Evolutionary conservation across 768 basidiomycete species (phyloP), one percentile per base, ranked within the genome.

Genomic region (Rhizopogon sp.): DNA sequence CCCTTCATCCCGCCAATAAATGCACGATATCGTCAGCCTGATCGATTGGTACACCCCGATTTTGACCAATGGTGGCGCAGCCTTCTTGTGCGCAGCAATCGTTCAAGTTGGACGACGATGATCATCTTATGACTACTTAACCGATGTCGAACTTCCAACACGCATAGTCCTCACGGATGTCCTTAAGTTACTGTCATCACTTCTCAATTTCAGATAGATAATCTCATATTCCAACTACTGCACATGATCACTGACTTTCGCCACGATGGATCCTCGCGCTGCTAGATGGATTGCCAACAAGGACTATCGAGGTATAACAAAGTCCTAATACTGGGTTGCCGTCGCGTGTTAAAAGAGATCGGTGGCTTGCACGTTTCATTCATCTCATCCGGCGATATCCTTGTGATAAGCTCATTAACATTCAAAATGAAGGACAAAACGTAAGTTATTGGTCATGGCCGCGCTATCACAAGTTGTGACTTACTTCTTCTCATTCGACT

Each of bases 211-310:
- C 46, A 22, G 17, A 35, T 17, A 5, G 46, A 49, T 49, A 49
- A 49, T 35, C 33, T 22, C 20, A 49, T 35, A 33, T 22, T 49
- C 46, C 14, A 37, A 37, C 46, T 33, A 35, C 46, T 20, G 46
- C 46, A 28, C 33, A 37, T 16, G 35, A 49, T 49, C 13, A 13
- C 46, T 35, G 14, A 16, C 8, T 35, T 8, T 35, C 46, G 8
- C 14, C 46, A 49, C 46, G 46, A 49, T 49, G 46, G 46, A 49
- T 49, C 46, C 46, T 49, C 33, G 33, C 46, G 33, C 14, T 35
- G 3, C 13, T 35, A 20, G 45, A 33, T 47, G 33, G 33, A 22
- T 49, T 49, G 13, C 46, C 17, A 46, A 47, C 17, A 46, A 47
- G 7, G 31, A 33, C 31, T 33, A 22, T 49, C 33, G 2, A 37